These are phyloP conservation scores for Eurotiales sp. DNA, from an alignment of 2,329 filamentous ascomycete species.

Conservation along the genomic window DNA sequence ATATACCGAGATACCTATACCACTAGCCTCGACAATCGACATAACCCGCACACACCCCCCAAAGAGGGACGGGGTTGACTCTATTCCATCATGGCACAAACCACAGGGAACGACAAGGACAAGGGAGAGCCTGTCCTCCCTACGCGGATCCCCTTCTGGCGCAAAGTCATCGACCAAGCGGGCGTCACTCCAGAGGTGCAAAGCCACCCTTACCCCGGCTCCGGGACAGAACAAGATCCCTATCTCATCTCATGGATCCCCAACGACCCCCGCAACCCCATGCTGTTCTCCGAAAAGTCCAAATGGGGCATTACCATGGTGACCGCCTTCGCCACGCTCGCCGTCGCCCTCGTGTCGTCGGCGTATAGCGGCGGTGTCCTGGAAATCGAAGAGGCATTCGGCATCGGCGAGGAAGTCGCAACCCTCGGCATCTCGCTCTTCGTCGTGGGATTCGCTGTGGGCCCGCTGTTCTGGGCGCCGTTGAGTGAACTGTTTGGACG, in stretches of 20 bases:
- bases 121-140: slow-evolving; percentile 22
- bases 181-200: slow-evolving; percentile 33
- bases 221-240: slow-evolving; percentile 40
- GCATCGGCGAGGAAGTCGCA: slow-evolving; percentile 33
- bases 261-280: slow-evolving; percentile 41
- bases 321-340: slow-evolving; percentile 38
- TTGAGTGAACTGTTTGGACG: slow-evolving; percentile 38
- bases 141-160: slow-evolving; percentile 33
- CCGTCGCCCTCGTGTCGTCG: slow-evolving; percentile 41
- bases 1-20: too few species aligned
- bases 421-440: slow-evolving; percentile 45
- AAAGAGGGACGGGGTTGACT: too few species aligned
- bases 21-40: too few species aligned
- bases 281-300: slow-evolving; percentile 28
- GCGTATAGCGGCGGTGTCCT: slow-evolving; percentile 39
- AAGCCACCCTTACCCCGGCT: slow-evolving; percentile 32
- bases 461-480: slow-evolving; percentile 44
- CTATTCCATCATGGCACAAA: too few species aligned
- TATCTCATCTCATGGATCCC: slow-evolving; percentile 43
- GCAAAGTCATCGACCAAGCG: slow-evolving; percentile 29
- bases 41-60: background rate
- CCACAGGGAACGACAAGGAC: slow-evolving; percentile 21
- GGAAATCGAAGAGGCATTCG: slow-evolving; percentile 34
- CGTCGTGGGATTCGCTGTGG: slow-evolving; percentile 45
- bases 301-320: slow-evolving; percentile 42